Percentiles rank a stretch among this genome's conserved stretches.
Conservation (phyloP, 2,329 filamentous ascomycete genomes). For the Beauveria brongniartii region DNA sequence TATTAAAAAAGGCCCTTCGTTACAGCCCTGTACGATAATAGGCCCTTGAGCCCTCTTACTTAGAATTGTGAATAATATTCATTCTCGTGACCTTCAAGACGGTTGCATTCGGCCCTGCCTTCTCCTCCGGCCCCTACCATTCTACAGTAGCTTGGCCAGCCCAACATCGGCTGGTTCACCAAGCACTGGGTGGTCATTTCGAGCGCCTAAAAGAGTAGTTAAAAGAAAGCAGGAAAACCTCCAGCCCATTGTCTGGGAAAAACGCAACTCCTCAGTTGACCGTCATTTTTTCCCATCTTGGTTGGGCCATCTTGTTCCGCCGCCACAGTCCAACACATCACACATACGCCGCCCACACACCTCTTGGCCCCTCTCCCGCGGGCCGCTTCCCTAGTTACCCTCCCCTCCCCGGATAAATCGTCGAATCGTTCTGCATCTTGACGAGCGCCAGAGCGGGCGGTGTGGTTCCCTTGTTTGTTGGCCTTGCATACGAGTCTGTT, state of each 20-base stretch:
- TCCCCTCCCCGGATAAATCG: not conserved
- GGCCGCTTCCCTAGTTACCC: not conserved
- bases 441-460: slow-evolving; percentile 1
- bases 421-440: not conserved
- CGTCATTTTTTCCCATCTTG: not conserved
- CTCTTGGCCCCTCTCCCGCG: not conserved
- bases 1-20: not conserved
- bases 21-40: not conserved
- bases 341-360: not conserved
- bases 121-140: not conserved
- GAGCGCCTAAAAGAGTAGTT: not conserved
- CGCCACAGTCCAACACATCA: slow-evolving; percentile 2
- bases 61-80: not conserved
- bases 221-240: not conserved
- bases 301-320: not conserved
- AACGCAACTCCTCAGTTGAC: no score
- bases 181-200: not conserved
- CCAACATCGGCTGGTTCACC: not conserved
- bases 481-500: slow-evolving; percentile 2
- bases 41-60: not conserved
- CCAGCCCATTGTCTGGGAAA: no score
- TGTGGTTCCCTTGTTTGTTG: slow-evolving; percentile 8
- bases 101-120: not conserved
- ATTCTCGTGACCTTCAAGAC: not conserved
- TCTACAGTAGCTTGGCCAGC: not conserved